Conservation (phyloP, 345 rosid species). For the Salix purpurea region DNA sequence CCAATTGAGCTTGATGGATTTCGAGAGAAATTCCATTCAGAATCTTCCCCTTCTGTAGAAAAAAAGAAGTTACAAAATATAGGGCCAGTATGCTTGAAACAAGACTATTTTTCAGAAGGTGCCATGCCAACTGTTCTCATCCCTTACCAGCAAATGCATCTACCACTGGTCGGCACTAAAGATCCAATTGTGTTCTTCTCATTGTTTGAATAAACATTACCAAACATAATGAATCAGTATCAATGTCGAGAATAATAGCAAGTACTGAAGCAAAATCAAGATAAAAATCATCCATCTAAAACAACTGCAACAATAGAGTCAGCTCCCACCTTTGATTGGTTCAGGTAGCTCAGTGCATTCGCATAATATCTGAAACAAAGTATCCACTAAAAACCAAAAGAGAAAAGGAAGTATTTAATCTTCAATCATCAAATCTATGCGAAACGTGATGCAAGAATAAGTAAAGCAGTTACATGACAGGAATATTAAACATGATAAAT, state of each 20-base stretch:
- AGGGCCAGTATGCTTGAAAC: background rate
- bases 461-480: background rate
- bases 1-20: slow-evolving; percentile 64
- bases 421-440: background rate
- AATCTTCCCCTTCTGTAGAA: slow-evolving; percentile 45
- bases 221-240: background rate
- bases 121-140: background rate
- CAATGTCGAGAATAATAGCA: background rate
- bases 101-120: background rate
- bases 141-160: slow-evolving; percentile 47
- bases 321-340: slow-evolving; percentile 61
- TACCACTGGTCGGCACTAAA: slow-evolving; percentile 77
- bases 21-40: slow-evolving; percentile 46
- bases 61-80: background rate
- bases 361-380: slow-evolving; percentile 72
- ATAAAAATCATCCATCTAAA: background rate
- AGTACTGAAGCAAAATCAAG: background rate
- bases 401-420: background rate
- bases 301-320: background rate
- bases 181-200: slow-evolving; percentile 63
- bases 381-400: slow-evolving; percentile 56
- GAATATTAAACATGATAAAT: background rate
- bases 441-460: background rate
- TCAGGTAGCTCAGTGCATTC: slow-evolving; percentile 94
- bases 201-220: slow-evolving; percentile 29